Percentiles rank a stretch among this genome's conserved stretches.
Evolutionary conservation across 495 filamentous ascomycete genomes (phyloP).

Genomic region (Penicillium argentinense): DNA sequence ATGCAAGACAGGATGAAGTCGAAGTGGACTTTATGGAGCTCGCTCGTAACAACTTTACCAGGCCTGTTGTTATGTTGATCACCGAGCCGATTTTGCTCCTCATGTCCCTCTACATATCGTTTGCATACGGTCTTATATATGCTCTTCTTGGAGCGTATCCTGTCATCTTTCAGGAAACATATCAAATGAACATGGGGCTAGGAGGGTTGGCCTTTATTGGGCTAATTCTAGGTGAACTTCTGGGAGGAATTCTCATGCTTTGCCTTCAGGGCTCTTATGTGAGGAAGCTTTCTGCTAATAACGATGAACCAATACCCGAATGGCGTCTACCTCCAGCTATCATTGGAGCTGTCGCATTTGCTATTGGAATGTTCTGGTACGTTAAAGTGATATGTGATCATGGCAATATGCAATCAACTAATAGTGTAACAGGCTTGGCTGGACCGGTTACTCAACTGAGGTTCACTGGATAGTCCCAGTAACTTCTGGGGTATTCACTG

Average conservation of each 20-base stretch:
- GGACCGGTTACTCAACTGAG: slow-evolving; percentile 27
- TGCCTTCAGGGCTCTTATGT: slow-evolving; percentile 23
- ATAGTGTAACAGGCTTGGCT: slow-evolving; percentile 34
- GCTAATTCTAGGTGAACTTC: slow-evolving; percentile 35
- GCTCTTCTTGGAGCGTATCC: slow-evolving; percentile 45
- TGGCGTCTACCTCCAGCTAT: slow-evolving; percentile 44
- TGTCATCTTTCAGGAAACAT: slow-evolving; percentile 36
- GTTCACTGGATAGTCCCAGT: slow-evolving; percentile 35
- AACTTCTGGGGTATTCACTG: slow-evolving; percentile 24
- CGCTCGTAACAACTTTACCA: slow-evolving; percentile 36
- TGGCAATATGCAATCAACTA: too few relatives aligned
- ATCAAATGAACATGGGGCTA: slow-evolving; percentile 38
- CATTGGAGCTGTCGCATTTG: slow-evolving; percentile 45
- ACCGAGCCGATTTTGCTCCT: slow-evolving; percentile 43
- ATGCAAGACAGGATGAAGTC: slow-evolving; percentile 47
- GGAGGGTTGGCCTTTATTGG: slow-evolving; percentile 40
- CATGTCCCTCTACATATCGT: slow-evolving; percentile 41
- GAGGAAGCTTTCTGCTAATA: slow-evolving; percentile 26
- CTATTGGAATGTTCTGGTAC: slow-evolving; percentile 54
- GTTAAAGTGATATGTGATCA: neutral
- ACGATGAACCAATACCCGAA: slow-evolving; percentile 28
- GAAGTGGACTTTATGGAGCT: slow-evolving; percentile 39
- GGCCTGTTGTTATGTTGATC: slow-evolving; percentile 42
- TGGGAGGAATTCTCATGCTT: slow-evolving; percentile 22
- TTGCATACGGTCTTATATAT: slow-evolving; percentile 46